Evolutionary conservation across 257 asterid genomes (phyloP).

Genomic region (Solanum habrochaites): DNA sequence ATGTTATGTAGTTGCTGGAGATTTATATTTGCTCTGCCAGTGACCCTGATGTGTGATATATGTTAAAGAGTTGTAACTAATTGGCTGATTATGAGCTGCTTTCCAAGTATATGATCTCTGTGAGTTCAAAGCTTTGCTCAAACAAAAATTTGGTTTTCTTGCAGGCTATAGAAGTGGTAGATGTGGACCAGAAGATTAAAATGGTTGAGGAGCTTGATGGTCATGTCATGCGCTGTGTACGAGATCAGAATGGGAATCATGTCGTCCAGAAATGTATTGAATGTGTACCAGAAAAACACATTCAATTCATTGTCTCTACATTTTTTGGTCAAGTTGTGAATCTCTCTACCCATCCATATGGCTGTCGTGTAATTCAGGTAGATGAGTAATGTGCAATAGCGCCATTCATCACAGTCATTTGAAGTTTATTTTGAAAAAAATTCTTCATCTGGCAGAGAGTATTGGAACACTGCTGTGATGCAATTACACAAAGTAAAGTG

Average conservation of each 20-base stretch:
- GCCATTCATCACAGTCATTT: background rate
- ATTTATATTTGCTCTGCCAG: background rate
- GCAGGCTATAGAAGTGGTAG: conserved; percentile 93
- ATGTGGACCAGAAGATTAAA: conserved; percentile 81
- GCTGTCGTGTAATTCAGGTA: conserved; percentile 73
- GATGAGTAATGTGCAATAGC: background rate
- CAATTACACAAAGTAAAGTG: conserved; percentile 36
- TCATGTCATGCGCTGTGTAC: conserved; percentile 90
- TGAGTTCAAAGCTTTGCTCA: background rate
- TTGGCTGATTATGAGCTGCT: background rate
- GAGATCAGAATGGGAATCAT: conserved; percentile 95
- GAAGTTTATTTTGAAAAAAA: background rate
- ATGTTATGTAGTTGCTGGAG: background rate
- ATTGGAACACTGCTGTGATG: conserved; percentile 48
- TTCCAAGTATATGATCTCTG: background rate
- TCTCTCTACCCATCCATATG: conserved; percentile 74
- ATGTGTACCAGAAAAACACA: conserved; percentile 38
- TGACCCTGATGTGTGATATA: background rate
- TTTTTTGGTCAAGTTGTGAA: conserved; percentile 54
- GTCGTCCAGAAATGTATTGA: conserved; percentile 69
- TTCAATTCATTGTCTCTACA: conserved; percentile 39
- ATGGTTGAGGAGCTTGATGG: conserved; percentile 96
- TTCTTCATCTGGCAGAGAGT: conserved; percentile 35
- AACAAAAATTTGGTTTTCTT: background rate
- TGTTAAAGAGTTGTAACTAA: background rate